A percentile compares a stretch with the other conserved stretches of the same genome.
Evolutionary conservation across 495 filamentous ascomycete genomes (phyloP).

Genomic region (Mytilinidion resinicola): DNA sequence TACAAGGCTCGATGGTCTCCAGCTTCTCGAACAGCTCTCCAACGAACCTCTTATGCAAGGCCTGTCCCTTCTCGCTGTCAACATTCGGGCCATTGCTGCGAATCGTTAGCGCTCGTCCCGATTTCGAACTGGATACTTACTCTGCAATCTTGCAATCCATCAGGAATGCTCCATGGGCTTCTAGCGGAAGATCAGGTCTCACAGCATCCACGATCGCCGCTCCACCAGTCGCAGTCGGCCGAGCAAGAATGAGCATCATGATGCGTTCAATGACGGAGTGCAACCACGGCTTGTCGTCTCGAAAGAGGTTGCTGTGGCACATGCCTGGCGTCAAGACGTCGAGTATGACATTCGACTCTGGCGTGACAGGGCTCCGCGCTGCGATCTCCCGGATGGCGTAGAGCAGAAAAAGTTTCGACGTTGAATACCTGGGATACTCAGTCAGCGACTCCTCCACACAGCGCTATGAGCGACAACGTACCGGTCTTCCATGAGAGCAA

Average conservation of each 20-base stretch:
- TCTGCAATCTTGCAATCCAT: constrained; percentile 13
- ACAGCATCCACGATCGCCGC: constrained; percentile 16
- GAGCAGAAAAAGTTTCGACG: constrained; percentile 35
- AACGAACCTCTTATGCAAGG: constrained; percentile 15
- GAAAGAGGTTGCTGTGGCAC: constrained; percentile 34
- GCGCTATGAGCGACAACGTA: constrained; percentile 5
- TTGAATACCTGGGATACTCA: constrained; percentile 17
- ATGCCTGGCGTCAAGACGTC: constrained; percentile 39
- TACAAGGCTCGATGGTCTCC: constrained; percentile 18
- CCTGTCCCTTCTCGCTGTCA: constrained; percentile 11
- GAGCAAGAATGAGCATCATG: neutral
- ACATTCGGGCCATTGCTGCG: constrained; percentile 14
- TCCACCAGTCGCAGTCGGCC: constrained; percentile 18
- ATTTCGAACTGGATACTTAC: constrained; percentile 1
- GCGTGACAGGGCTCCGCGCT: constrained; percentile 14
- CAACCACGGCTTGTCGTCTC: constrained; percentile 16
- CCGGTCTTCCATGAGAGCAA: constrained; percentile 25
- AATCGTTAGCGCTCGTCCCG: neutral
- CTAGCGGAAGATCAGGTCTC: constrained; percentile 8
- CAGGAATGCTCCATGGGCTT: constrained; percentile 23
- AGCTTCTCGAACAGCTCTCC: constrained; percentile 17
- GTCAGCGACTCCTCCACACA: too few relatives aligned
- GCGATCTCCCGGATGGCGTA: constrained; percentile 31
- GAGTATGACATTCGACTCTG: constrained; percentile 30
- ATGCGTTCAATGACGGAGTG: neutral